Evolutionary conservation across 2,329 filamentous ascomycete species (phyloP).

Genomic region (Curvularia verruculosa): DNA sequence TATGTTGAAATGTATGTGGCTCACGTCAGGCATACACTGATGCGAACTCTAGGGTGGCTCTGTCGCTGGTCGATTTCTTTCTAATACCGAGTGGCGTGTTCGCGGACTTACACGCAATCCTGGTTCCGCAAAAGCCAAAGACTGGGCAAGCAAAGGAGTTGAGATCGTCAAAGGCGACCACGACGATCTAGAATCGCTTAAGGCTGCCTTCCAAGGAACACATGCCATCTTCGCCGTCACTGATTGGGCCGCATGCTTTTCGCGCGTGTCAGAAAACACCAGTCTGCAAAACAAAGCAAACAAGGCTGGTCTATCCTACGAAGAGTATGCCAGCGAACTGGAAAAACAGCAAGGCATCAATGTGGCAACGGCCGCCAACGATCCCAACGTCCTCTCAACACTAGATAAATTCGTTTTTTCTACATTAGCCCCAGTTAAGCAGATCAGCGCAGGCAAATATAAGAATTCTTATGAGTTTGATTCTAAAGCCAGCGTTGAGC

Average conservation of each 20-base stretch:
- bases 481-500: conserved; percentile 44
- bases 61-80: conserved; percentile 32
- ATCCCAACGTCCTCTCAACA: conserved; percentile 22
- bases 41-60: conserved; percentile 22
- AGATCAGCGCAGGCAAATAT: conserved; percentile 41
- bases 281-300: conserved; percentile 15
- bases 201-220: conserved; percentile 20
- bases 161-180: conserved; percentile 26
- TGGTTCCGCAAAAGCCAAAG: conserved; percentile 42
- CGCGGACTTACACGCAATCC: conserved; percentile 54
- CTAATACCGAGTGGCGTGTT: conserved; percentile 29
- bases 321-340: conserved; percentile 46
- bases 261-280: conserved; percentile 27
- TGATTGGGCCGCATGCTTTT: conserved; percentile 43
- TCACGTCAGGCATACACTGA: conserved; percentile 4
- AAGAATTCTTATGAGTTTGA: conserved; percentile 51
- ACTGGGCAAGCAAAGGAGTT: conserved; percentile 28
- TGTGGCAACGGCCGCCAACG: conserved; percentile 49
- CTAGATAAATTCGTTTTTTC: conserved; percentile 54
- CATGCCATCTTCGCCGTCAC: conserved; percentile 48
- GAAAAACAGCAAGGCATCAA: conserved; percentile 46
- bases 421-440: conserved; percentile 46
- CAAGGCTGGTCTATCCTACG: conserved; percentile 34
- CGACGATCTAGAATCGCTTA: conserved; percentile 21
- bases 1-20: conserved; percentile 1